Conservation (phyloP, 257 asterid genomes). For the Voacanga thouarsii region DNA sequence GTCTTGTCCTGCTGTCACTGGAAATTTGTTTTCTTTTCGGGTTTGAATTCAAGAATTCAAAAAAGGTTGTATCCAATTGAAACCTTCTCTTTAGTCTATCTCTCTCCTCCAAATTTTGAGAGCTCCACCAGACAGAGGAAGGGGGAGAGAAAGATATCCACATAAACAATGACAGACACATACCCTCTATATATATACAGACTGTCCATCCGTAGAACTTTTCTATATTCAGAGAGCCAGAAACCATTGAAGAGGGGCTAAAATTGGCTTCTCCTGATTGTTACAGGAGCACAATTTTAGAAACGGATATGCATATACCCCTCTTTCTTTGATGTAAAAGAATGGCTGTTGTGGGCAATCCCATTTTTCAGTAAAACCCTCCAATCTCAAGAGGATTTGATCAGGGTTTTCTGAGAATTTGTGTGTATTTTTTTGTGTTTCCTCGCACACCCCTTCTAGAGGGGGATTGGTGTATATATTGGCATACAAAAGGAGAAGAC, state of each 20-base stretch:
- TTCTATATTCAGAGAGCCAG: neutral
- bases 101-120: neutral
- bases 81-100: neutral
- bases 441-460: neutral
- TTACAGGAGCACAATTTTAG: neutral
- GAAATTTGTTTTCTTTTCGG: neutral
- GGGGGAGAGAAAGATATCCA: neutral
- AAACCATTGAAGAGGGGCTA: neutral
- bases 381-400: neutral
- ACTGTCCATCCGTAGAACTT: neutral
- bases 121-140: constrained; percentile 6
- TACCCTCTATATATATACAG: neutral
- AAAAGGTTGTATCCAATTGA: neutral
- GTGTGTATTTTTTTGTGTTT: neutral
- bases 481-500: constrained; percentile 2
- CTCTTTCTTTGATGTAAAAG: neutral
- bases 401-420: neutral
- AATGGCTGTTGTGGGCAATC: neutral
- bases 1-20: neutral
- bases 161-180: neutral
- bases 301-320: neutral
- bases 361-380: neutral
- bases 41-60: neutral
- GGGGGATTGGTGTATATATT: neutral
- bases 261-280: neutral